Evolutionary conservation across 345 rosid genomes (phyloP).

Genomic region (Populus nigra): DNA sequence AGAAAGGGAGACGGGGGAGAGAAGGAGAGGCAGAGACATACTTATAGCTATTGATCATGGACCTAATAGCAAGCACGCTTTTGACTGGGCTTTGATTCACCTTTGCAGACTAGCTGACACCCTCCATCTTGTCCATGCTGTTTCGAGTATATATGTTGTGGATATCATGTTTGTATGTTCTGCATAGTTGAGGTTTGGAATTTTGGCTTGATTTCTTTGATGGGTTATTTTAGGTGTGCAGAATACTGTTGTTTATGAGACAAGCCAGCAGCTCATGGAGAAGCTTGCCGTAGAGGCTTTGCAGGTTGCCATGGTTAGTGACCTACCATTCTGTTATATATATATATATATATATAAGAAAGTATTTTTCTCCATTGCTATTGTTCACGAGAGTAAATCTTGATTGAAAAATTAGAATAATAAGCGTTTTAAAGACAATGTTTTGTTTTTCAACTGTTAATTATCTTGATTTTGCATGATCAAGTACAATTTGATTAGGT

Average conservation of each 20-base stretch:
- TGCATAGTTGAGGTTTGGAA: background rate
- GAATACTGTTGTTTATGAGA: slow-evolving; percentile 61
- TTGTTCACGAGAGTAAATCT: background rate
- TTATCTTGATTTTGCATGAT: background rate
- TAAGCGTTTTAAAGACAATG: background rate
- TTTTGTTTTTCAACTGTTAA: background rate
- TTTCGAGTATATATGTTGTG: slow-evolving; percentile 45
- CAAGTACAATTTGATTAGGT: background rate
- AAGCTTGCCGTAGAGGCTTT: slow-evolving; percentile 75
- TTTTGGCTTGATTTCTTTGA: background rate
- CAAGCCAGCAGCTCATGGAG: slow-evolving; percentile 63
- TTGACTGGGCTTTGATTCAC: slow-evolving; percentile 73
- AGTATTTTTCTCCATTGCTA: background rate
- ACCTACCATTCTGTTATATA: background rate
- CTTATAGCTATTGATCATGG: slow-evolving; percentile 62
- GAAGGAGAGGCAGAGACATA: slow-evolving; percentile 68
- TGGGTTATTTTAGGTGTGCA: slow-evolving; percentile 40
- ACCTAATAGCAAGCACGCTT: slow-evolving; percentile 63
- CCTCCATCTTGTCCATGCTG: slow-evolving; percentile 77
- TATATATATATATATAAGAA: background rate
- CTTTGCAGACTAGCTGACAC: slow-evolving; percentile 83
- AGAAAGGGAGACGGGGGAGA: slow-evolving; percentile 67
- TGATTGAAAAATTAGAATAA: background rate
- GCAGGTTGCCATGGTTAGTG: slow-evolving; percentile 69
- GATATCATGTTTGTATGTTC: background rate